These are phyloP conservation scores for Carallia brachiata DNA, from an alignment of 345 rosid species.

Conservation along the genomic window DNA sequence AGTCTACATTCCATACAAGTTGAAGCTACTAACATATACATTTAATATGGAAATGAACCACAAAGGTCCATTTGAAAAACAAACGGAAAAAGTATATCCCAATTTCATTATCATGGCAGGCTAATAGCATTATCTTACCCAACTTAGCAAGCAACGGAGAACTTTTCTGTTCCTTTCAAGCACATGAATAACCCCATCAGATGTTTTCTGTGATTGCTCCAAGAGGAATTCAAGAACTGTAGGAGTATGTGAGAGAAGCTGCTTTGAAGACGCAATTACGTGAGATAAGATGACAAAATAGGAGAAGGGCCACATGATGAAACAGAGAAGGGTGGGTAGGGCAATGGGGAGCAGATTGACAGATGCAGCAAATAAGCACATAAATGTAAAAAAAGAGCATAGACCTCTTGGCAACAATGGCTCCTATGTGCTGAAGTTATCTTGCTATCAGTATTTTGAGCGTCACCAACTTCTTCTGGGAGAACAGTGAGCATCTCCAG, in stretches of 20 bases:
- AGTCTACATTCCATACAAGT: neutral
- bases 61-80: neutral
- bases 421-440: conserved; percentile 53
- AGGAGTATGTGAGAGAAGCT: conserved; percentile 81
- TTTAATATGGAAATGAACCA: no score
- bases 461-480: conserved; percentile 84
- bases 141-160: conserved; percentile 87
- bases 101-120: neutral
- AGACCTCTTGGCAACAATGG: conserved; percentile 68
- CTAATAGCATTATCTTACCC: conserved; percentile 56
- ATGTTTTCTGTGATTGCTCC: conserved; percentile 70
- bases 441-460: conserved; percentile 53
- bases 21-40: neutral
- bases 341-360: neutral
- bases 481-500: conserved; percentile 92
- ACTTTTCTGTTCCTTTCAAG: conserved; percentile 71
- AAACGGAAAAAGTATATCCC: neutral
- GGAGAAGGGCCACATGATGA: neutral
- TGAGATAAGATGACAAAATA: conserved; percentile 7
- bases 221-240: conserved; percentile 85
- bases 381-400: conserved; percentile 5
- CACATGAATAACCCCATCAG: conserved; percentile 44
- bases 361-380: neutral
- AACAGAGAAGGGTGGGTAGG: neutral
- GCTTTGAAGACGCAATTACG: conserved; percentile 20